Base-by-base conservation (phyloP, 768 basidiomycete species). In the Suillus brevipes region DNA sequence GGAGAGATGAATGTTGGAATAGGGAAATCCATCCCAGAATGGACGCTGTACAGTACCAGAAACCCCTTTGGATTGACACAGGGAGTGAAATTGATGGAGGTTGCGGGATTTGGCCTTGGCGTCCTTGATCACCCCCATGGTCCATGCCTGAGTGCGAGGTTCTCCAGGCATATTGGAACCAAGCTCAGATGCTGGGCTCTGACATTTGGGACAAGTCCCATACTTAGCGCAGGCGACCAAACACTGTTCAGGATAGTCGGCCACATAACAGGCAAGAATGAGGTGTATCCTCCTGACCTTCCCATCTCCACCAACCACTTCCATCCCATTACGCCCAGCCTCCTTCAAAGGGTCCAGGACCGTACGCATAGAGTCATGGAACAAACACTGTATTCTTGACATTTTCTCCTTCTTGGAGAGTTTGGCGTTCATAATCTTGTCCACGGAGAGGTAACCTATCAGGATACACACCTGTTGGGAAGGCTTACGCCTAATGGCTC, bases 221-320 rank as follows among this genome's bases (percentile, higher is more conserved):
- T 36, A 28, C 37, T 63, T 52, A 0, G 7, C 34, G 12, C 52
- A 45, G 34, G 60, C 14, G 10, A 68, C 70, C 3, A 70, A 52
- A 6, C 62, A 55, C 50, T 73, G 71, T 38, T 72, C 72, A 1
- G 69, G 69, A 56, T 72, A 70, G 50, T 72, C 67, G 3, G 61
- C 67, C 7, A 64, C 53, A 31, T 79, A 67, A 4, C 38, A 36
- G 1, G 71, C 68, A 34, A 71, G 50, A 25, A 72, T 61, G 13
- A 62, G 57, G 45, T 77, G 73, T 14, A 73, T 65, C 2, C 69
- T 69, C 0, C 76, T 72, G 0, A 73, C 28, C 0, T 65, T 7
- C 0, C 82, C 79, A 73, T 83, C 79, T 0, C 78, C 78, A 64
- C 78, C 72, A 0, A 42, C 66, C 70, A 82, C 77, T 1, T 67